Evolutionary conservation across 2,329 filamentous ascomycete genomes (phyloP), one percentile per base, ranked within the genome.

Genomic region (Phyllosticta paracitricarpa): DNA sequence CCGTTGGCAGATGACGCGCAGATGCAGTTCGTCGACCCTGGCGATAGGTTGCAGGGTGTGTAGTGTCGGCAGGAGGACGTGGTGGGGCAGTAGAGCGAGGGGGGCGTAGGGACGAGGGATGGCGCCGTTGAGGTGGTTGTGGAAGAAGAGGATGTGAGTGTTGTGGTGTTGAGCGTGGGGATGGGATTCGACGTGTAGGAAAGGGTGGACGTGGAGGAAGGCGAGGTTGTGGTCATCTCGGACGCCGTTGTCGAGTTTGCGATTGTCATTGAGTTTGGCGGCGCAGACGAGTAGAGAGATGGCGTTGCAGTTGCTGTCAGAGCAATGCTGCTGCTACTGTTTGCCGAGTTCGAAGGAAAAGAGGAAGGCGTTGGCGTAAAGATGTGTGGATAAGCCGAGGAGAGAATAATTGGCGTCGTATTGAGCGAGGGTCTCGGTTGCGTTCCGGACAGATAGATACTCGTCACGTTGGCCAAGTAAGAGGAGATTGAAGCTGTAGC

Each of bases 1-100:
- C 59, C 59, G 53, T 64, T 64, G 14, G 4, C 69, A 68, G 6
- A 58, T 63, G 22, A 30, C 28, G 65, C 69, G 56, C 72, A 74
- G 12, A 67, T 68, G 57, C 72, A 73, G 9, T 61, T 62, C 7
- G 58, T 58, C 14, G 40, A 56, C 35, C 56, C 61, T 53, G 65
- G 55, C 8, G 65, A 64, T 25, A 66, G 63, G n/a, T 65, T 66
- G 10, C 61, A 58, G 64, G 71, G 73, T 30, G 61, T 61, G 1
- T 53, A 53, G n/a, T 53, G 51, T 17, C 51, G 19, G 51, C 51
- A 53, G 51, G 17, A 19, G 2, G 17, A 19, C 10, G 51, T 25
- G 8, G 51, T 22, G 24, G 51, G 51, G 51, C 19, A 22, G 24
- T 53, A n/a, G 10, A 25, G 24, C 6, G 51, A 25, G 2, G 24